phyloP scores from a whole-genome alignment of 2,329 filamentous ascomycete species.

The Nannizziopsis barbatae region DNA sequence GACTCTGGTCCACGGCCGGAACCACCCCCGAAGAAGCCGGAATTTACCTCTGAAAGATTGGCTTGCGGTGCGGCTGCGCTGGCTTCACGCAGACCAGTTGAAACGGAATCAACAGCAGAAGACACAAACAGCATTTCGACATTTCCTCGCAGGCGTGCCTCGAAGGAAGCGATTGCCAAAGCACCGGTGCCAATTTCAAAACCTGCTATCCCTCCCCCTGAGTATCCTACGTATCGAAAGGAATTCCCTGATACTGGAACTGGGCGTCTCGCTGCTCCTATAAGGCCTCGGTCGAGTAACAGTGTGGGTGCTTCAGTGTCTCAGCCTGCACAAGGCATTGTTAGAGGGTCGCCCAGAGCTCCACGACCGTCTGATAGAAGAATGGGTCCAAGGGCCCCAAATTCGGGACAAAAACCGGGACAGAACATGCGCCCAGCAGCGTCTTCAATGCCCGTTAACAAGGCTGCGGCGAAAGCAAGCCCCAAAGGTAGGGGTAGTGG shows the following conservation, averaged over 20 bases:
- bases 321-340: neutral
- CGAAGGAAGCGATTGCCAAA: slow-evolving; percentile 17
- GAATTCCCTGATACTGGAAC: slow-evolving; percentile 26
- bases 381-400: neutral
- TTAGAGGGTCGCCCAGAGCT: neutral
- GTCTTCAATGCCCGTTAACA: neutral
- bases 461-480: no score
- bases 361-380: neutral
- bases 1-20: slow-evolving; percentile 16
- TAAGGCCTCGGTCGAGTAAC: neutral
- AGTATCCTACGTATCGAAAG: slow-evolving; percentile 27
- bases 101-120: slow-evolving; percentile 9
- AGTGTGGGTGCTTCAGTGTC: neutral
- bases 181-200: neutral
- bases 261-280: slow-evolving; percentile 9
- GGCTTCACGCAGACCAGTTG: slow-evolving; percentile 8
- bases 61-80: slow-evolving; percentile 15
- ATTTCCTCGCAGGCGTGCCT: slow-evolving; percentile 18
- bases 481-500: no score
- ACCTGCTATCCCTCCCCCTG: slow-evolving; percentile 28
- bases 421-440: neutral
- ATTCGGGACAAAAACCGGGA: neutral
- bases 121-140: slow-evolving; percentile 8
- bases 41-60: slow-evolving; percentile 1
- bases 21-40: neutral